Conservation (phyloP, 176 grass and related monocot genomes). For the Eleusine indica region DNA sequence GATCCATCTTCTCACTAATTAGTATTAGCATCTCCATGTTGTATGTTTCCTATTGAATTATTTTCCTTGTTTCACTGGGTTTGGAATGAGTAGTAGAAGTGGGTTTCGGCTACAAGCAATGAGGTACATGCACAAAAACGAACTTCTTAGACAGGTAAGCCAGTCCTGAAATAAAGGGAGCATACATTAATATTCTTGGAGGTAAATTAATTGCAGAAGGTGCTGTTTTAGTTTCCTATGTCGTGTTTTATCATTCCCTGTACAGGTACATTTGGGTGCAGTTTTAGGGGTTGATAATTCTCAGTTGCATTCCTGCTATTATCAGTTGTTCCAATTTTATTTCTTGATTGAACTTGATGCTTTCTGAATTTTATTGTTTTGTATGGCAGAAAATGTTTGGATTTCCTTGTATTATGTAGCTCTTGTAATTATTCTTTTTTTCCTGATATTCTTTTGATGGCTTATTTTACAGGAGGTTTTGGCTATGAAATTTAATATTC, state of each 20-base stretch:
- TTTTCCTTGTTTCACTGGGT: too few relatives aligned
- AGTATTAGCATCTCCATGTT: too few relatives aligned
- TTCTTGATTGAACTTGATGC: neutral
- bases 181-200: too few relatives aligned
- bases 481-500: slow-evolving; percentile 97
- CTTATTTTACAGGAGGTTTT: slow-evolving; percentile 74
- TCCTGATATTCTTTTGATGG: slow-evolving; percentile 26
- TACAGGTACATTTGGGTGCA: neutral
- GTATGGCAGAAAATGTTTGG: neutral
- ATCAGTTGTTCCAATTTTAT: neutral
- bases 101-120: neutral
- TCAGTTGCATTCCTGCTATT: neutral
- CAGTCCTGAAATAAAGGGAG: neutral
- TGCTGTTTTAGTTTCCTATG: neutral
- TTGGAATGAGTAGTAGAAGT: neutral
- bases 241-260: neutral
- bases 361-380: neutral
- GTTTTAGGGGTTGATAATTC: neutral
- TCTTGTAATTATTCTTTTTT: neutral
- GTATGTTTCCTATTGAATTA: too few relatives aligned
- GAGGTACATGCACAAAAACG: neutral
- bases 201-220: neutral
- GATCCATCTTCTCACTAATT: too few relatives aligned
- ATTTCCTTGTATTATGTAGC: slow-evolving; percentile 11
- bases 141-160: neutral